phyloP scores from a whole-genome alignment of 2,329 filamentous ascomycete species.

The Lachnellula arida region DNA sequence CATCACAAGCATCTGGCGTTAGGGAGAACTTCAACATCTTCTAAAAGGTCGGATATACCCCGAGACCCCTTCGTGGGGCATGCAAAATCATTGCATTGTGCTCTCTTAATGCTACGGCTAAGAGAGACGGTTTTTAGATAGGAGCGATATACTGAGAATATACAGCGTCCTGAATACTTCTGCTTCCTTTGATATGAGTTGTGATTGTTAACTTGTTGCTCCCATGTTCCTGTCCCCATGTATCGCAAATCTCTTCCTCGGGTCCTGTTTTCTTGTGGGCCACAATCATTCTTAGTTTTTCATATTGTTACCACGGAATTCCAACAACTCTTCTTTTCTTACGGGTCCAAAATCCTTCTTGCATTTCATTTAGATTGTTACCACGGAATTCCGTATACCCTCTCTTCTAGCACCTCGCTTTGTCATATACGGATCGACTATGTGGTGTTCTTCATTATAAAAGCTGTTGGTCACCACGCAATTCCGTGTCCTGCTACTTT shows the following conservation, averaged over 20 bases:
- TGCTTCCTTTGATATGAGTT: slow-evolving; percentile 1
- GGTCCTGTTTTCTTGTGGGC: not conserved
- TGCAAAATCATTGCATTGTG: not conserved
- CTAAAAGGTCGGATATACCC: slow-evolving; percentile 23
- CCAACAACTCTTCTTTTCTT: too few species aligned
- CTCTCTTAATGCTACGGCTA: slow-evolving; percentile 1
- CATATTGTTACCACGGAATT: too few species aligned
- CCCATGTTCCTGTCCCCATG: not conserved
- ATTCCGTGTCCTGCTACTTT: too few species aligned
- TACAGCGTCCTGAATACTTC: not conserved
- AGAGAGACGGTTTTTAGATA: not conserved
- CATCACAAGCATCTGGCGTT: slow-evolving; percentile 33
- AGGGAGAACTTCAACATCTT: slow-evolving; percentile 36
- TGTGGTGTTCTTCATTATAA: too few species aligned
- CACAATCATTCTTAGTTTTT: too few species aligned
- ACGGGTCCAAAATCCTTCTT: too few species aligned
- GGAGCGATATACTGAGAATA: not conserved
- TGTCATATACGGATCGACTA: too few species aligned
- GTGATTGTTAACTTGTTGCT: not conserved
- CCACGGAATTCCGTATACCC: too few species aligned
- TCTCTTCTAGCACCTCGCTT: too few species aligned
- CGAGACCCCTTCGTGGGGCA: not conserved
- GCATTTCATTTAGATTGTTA: too few species aligned
- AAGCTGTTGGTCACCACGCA: too few species aligned
- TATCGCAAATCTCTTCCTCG: not conserved